Percentiles rank a stretch among this genome's conserved stretches.
These are phyloP conservation scores for Sophora flavescens DNA, from an alignment of 306 rosid genomes.

Conservation along the genomic window DNA sequence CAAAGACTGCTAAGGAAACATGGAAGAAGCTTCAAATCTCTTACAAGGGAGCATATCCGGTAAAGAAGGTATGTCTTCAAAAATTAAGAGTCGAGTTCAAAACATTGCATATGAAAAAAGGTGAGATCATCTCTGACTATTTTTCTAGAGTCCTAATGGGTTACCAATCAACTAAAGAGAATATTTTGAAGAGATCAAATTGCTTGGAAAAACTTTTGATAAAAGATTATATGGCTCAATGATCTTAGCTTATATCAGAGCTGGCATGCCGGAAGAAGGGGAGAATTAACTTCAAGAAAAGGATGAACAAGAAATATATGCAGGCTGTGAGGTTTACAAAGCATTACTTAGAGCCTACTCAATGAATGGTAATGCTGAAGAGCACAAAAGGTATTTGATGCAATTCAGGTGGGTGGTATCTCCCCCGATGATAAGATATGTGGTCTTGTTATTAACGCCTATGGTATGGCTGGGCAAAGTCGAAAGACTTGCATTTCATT, in stretches of 20 bases:
- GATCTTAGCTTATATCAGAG: conserved; percentile 90
- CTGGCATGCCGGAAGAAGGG: conserved; percentile 74
- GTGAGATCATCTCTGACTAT: too few relatives aligned
- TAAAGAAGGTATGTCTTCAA: too few relatives aligned
- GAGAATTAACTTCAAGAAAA: conserved; percentile 75
- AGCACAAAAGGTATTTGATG: conserved; percentile 86
- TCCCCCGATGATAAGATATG: conserved; percentile 80
- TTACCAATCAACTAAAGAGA: conserved; percentile 33
- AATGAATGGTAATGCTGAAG: conserved; percentile 66
- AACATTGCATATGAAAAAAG: too few relatives aligned
- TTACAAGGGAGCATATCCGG: too few relatives aligned
- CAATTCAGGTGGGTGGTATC: conserved; percentile 80
- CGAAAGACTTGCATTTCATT: conserved; percentile 66
- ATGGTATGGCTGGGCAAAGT: conserved; percentile 67
- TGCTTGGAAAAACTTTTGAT: conserved; percentile 75
- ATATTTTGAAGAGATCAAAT: conserved; percentile 82
- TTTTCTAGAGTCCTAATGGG: too few relatives aligned
- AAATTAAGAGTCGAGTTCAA: too few relatives aligned
- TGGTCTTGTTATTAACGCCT: conserved; percentile 76
- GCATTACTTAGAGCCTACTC: conserved; percentile 89
- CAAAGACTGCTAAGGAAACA: too few relatives aligned
- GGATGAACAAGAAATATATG: conserved; percentile 73
- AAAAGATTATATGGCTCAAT: conserved; percentile 85
- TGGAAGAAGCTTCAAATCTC: too few relatives aligned
- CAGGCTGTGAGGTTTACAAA: conserved; percentile 88